Evolutionary conservation across 257 asterid species (phyloP).

Genomic region (Nicotiana paniculata): DNA sequence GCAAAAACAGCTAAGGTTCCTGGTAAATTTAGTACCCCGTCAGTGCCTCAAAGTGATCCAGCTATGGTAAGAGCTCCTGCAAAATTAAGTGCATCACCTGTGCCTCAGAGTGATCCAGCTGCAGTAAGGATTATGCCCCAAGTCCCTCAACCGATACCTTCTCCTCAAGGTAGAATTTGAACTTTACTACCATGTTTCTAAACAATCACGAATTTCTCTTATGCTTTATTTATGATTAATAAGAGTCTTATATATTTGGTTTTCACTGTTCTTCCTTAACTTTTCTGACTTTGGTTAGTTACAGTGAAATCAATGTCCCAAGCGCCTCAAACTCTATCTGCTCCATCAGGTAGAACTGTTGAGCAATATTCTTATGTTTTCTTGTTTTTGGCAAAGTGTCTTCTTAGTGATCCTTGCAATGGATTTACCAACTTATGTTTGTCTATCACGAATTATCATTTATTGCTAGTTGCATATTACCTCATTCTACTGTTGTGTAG

Average conservation of each 20-base stretch:
- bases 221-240: conserved; percentile 14
- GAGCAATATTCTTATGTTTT: conserved; percentile 1
- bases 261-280: background rate
- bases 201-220: background rate
- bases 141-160: conserved; percentile 39
- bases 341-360: conserved; percentile 44
- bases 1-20: conserved; percentile 57
- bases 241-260: conserved; percentile 6
- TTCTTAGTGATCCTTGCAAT: background rate
- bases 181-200: background rate
- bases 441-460: background rate
- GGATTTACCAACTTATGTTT: background rate
- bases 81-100: conserved; percentile 23
- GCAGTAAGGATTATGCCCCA: conserved; percentile 41
- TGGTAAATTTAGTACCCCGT: conserved; percentile 33
- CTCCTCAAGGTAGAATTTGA: conserved; percentile 11
- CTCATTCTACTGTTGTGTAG: background rate
- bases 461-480: background rate
- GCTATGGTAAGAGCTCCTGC: conserved; percentile 26
- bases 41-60: conserved; percentile 41
- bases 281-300: conserved; percentile 13
- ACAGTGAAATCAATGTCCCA: conserved; percentile 40
- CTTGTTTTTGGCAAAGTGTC: background rate
- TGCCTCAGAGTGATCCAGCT: conserved; percentile 46
- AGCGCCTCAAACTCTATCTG: conserved; percentile 44